Base-by-base conservation (phyloP, 495 filamentous ascomycete species). In the Podospora appendiculata region DNA sequence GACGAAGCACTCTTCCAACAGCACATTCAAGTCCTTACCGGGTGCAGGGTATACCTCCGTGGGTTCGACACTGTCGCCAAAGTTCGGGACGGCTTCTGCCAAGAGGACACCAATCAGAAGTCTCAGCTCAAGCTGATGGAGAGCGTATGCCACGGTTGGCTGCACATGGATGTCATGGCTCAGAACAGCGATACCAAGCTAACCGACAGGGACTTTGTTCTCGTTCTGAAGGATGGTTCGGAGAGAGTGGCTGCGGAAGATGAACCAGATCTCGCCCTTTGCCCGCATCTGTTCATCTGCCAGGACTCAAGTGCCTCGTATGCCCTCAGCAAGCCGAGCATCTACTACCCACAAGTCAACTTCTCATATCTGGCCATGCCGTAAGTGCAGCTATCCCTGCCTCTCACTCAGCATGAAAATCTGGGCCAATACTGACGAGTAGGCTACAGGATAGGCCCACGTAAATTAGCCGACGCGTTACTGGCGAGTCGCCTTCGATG, bases 21-120 rank as follows among this genome's bases (percentile, higher is more conserved):
- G 64, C 39, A 57, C 47, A 41, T 61, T 71, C 13, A 55, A 56
- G 33, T 64, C 58, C 17, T 79, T 66, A 46, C 69, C 70, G 56
- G 55, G 19, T 41, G 63, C 47, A 51, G 57, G 49, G 53, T 70
- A 16, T 44, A 59, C 43, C 55, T 76, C 8, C 48, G 51, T 40
- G 70, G 65, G n/a, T 65, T 64, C 35, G 62, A 64, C 18, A 56
- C 47, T 43, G 48, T 50, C 39, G 47, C 54, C 58, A 43, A 52
- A 59, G 18, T 53, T 12, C 14, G 55, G 42, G 50, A 50, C 9
- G 47, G 41, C 49, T 60, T 58, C 45, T n/a, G 49, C 14, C 64
- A 71, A 45, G 54, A 58, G 11, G 57, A 66, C 49, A 58, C 55
- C 13, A 61, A 54, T 32, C 56, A 68, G 45, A 59, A 62, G n/a